Conservation (phyloP, 1,284 basidiomycete genomes). For the Heterobasidion occidentale region DNA sequence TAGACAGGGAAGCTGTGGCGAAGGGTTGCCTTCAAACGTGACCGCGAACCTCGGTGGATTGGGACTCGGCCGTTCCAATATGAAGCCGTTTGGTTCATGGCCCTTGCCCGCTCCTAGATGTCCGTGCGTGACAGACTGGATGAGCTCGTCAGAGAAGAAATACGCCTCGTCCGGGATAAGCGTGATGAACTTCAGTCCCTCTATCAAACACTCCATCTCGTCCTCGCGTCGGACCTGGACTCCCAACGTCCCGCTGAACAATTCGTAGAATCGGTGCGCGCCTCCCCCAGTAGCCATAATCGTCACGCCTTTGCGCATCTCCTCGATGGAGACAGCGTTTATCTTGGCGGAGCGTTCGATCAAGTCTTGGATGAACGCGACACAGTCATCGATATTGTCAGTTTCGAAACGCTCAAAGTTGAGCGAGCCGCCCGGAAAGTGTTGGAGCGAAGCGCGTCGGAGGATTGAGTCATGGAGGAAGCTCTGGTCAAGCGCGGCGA, state of each 20-base stretch:
- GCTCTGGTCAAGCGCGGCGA: slow-evolving; percentile 36
- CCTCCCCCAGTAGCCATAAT: slow-evolving; percentile 99
- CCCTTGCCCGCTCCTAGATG: slow-evolving; percentile 12
- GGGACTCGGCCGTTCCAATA: slow-evolving; percentile 84
- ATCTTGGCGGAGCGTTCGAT: slow-evolving; percentile 82
- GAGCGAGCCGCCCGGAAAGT: slow-evolving; percentile 92
- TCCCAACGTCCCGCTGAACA: slow-evolving; percentile 68
- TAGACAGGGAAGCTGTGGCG: slow-evolving; percentile 90
- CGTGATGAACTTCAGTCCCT: slow-evolving; percentile 94
- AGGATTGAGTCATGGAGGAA: slow-evolving; percentile 54
- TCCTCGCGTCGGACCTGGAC: slow-evolving; percentile 90
- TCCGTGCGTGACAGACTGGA: slow-evolving; percentile 78
- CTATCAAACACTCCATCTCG: slow-evolving; percentile 98
- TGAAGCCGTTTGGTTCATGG: slow-evolving; percentile 12
- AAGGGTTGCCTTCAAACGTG: slow-evolving; percentile 73
- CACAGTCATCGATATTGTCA: slow-evolving; percentile 78
- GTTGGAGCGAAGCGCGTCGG: slow-evolving; percentile 62
- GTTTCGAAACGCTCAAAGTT: slow-evolving; percentile 99
- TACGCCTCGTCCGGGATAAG: slow-evolving; percentile 98
- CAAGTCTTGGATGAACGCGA: slow-evolving; percentile 83
- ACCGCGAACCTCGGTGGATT: slow-evolving; percentile 89
- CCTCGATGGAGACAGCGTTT: slow-evolving; percentile 84
- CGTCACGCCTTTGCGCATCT: slow-evolving; percentile 92
- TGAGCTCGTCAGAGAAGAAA: slow-evolving; percentile 97
- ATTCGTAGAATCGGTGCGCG: slow-evolving; percentile 89